A percentile compares a stretch with the other conserved stretches of the same genome.
These are phyloP conservation scores for Mallotus repandus DNA, from an alignment of 441 rosid genomes.

Conservation along the genomic window DNA sequence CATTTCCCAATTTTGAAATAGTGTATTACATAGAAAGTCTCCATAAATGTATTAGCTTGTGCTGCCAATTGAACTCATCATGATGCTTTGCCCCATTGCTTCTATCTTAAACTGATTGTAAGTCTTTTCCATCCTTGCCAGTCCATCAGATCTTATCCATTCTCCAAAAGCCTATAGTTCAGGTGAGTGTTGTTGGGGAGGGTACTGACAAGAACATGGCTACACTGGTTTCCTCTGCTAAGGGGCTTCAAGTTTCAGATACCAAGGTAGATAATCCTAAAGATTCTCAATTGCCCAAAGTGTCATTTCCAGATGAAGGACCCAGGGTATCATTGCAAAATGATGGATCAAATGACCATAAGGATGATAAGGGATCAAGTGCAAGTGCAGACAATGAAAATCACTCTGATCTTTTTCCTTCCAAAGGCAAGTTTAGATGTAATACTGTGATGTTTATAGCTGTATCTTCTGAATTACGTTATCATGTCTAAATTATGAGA, in stretches of 20 bases:
- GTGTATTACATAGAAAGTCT: not conserved
- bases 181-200: slow-evolving; percentile 29
- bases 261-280: slow-evolving; percentile 14
- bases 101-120: slow-evolving; percentile 10
- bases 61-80: slow-evolving; percentile 1
- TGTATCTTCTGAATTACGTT: not conserved
- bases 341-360: slow-evolving; percentile 22
- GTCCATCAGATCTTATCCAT: slow-evolving; percentile 64
- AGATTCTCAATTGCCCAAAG: slow-evolving; percentile 15
- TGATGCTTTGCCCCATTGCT: slow-evolving; percentile 12
- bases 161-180: slow-evolving; percentile 50
- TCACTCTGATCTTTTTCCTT: slow-evolving; percentile 15
- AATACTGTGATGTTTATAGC: not conserved
- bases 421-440: slow-evolving; percentile 32
- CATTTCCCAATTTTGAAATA: not conserved
- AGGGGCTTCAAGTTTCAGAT: slow-evolving; percentile 29
- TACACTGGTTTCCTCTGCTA: slow-evolving; percentile 20
- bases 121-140: slow-evolving; percentile 31
- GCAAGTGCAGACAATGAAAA: slow-evolving; percentile 19
- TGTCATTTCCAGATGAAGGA: not conserved
- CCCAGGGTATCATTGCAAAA: slow-evolving; percentile 13
- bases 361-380: slow-evolving; percentile 17
- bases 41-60: not conserved
- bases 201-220: slow-evolving; percentile 15
- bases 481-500: slow-evolving; percentile 2